A percentile compares a stretch with the other conserved stretches of the same genome.
Evolutionary conservation across 2,329 filamentous ascomycete genomes (phyloP).

Genomic region (Pyrenophora teres): DNA sequence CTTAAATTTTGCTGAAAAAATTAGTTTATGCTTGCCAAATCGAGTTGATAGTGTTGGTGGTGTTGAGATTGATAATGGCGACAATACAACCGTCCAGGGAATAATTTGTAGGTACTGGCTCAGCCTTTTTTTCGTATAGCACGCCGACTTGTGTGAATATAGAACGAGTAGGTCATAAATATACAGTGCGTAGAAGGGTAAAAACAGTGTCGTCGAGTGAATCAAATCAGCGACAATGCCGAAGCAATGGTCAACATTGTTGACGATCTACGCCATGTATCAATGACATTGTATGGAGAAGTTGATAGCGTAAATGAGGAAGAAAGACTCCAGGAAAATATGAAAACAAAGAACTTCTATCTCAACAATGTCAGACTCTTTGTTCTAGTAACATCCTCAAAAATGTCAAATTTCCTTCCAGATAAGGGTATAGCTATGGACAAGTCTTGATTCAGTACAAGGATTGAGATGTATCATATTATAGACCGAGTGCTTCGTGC

Average conservation of each 20-base stretch:
- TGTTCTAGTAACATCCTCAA: neutral
- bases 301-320: neutral
- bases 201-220: neutral
- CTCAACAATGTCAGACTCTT: neutral
- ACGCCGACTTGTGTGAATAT: no score
- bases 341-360: slow-evolving; percentile 1
- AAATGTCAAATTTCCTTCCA: neutral
- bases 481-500: neutral
- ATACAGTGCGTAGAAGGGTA: neutral
- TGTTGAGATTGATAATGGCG: no score
- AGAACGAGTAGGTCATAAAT: no score
- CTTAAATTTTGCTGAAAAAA: neutral
- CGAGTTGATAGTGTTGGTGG: no score
- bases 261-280: neutral
- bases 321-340: neutral
- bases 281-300: slow-evolving; percentile 1
- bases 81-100: no score
- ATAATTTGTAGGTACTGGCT: no score
- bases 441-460: neutral
- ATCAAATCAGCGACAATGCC: neutral
- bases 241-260: neutral
- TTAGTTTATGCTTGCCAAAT: neutral
- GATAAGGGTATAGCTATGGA: no score
- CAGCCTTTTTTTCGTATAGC: no score
- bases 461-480: neutral